phyloP scores from a whole-genome alignment of 2,329 filamentous ascomycete genomes.

The Leptosphaerulina australis region DNA sequence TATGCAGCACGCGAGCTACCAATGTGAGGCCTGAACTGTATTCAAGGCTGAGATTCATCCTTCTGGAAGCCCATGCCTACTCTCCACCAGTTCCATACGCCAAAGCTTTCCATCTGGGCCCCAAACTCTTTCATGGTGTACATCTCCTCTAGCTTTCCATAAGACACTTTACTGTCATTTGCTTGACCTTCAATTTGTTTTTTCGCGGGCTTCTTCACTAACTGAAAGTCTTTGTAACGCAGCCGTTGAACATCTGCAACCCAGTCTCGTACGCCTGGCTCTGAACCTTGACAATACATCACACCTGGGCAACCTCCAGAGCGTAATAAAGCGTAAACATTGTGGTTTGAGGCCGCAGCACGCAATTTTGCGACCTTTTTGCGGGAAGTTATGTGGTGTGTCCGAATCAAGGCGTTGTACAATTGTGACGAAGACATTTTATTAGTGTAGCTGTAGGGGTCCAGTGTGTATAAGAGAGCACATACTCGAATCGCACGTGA shows the following conservation, averaged over 20 bases:
- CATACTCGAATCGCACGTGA: constrained; percentile 32
- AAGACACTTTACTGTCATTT: constrained; percentile 3
- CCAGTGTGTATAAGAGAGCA: not conserved
- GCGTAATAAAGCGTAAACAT: constrained; percentile 69
- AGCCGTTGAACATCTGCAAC: constrained; percentile 67
- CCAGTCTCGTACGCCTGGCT: constrained; percentile 65
- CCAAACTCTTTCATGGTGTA: constrained; percentile 70
- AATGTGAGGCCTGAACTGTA: not conserved
- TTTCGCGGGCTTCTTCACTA: constrained; percentile 60
- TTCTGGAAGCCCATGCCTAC: constrained; percentile 65
- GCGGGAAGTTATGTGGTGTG: constrained; percentile 80
- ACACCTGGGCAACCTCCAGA: constrained; percentile 73
- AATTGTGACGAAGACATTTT: constrained; percentile 32
- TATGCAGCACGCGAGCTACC: not conserved
- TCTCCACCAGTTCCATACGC: constrained; percentile 70
- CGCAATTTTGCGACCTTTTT: constrained; percentile 71
- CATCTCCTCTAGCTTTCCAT: constrained; percentile 60
- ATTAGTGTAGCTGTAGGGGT: constrained; percentile 6
- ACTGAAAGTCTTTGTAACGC: constrained; percentile 75
- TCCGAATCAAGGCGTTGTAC: constrained; percentile 71
- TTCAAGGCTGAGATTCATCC: constrained; percentile 22
- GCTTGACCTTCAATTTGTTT: constrained; percentile 24
- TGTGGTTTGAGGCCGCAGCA: constrained; percentile 66
- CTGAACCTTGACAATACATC: constrained; percentile 76
- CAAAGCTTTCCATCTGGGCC: constrained; percentile 63